Evolutionary conservation across 352 stramenopile genomes (phyloP).

Genomic region (Phytophthora boehmeriae): DNA sequence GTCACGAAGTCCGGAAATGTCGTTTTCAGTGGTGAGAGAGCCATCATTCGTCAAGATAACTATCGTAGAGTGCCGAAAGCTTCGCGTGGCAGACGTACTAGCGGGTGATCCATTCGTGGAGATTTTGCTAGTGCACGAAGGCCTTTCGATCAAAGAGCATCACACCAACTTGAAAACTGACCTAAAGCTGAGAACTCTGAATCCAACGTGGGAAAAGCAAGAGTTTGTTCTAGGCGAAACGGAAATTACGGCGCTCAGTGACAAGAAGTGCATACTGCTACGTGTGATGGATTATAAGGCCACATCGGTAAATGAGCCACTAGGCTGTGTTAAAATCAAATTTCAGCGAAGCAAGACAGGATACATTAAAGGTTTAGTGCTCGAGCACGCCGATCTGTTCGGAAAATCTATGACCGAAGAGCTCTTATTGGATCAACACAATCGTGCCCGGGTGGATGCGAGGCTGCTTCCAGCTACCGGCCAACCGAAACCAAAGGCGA

Average conservation of each 20-base stretch:
- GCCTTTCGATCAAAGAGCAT: conserved; percentile 48
- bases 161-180: conserved; percentile 70
- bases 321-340: conserved; percentile 61
- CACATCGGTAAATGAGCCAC: conserved; percentile 50
- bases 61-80: conserved; percentile 61
- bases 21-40: conserved; percentile 34
- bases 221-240: conserved; percentile 66
- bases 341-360: conserved; percentile 56
- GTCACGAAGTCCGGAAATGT: conserved; percentile 1
- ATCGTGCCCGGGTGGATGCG: conserved; percentile 51
- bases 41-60: conserved; percentile 65
- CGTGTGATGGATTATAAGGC: conserved; percentile 68
- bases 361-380: conserved; percentile 51
- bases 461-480: conserved; percentile 52
- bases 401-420: conserved; percentile 30
- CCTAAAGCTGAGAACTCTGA: conserved; percentile 66
- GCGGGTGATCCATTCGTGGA: conserved; percentile 72
- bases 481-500: conserved; percentile 36
- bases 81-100: conserved; percentile 49
- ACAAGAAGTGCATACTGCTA: conserved; percentile 66
- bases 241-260: conserved; percentile 50
- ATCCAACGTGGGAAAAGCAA: conserved; percentile 75
- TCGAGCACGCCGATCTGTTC: conserved; percentile 49
- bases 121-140: conserved; percentile 52
- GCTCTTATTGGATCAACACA: conserved; percentile 49